Base-by-base conservation (phyloP, 2,329 filamentous ascomycete genomes). In the Aschersonia sp. region DNA sequence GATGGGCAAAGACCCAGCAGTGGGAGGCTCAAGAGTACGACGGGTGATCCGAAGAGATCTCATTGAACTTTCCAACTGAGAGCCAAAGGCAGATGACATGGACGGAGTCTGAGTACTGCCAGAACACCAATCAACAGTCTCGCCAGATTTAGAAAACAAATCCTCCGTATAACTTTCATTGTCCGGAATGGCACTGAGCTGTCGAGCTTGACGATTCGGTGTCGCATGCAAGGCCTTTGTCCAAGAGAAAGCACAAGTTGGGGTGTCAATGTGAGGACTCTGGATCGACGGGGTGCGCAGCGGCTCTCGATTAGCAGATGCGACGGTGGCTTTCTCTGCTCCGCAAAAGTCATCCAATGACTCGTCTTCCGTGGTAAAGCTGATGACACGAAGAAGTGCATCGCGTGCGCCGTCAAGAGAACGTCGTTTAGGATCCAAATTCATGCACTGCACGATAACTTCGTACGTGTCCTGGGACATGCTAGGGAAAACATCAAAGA, bases 381-480 rank as follows among this genome's bases (percentile, higher is more conserved):
- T 89, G 55, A 95, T 75, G 45, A 86, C 83, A 47, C 85, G 84
- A 53, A 81, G 68, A 35, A 98, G 78, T 47, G 86, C 85, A 46
- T 87, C 78, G 55, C 86, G 86, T 51, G 88, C 81, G 51, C 79
- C 85, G 32, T 76, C 71, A 45, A 98, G 72, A 35, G 89, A 94
- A 48, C 92, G 85, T 73, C 89, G 94, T 64, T 76, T 78, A 9
- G 92, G 92, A 61, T 98, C 91, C 56, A 98, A 70, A 58, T 87
- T 87, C 78, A 98, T 79, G 64, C 87, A 94, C 67, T 94, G 78
- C 47, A 83, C 80, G 65, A 98, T 80, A 55, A 98, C 87, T 65
- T 96, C 89, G 60, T 86, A 98, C 0, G 92, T 96, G 65, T 98
- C 92, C 65, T 95, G 88, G 45, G 91, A 97, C 91, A 98, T 95